phyloP scores from a whole-genome alignment of 208 protist species.

The Crithidia acanthocephali region DNA sequence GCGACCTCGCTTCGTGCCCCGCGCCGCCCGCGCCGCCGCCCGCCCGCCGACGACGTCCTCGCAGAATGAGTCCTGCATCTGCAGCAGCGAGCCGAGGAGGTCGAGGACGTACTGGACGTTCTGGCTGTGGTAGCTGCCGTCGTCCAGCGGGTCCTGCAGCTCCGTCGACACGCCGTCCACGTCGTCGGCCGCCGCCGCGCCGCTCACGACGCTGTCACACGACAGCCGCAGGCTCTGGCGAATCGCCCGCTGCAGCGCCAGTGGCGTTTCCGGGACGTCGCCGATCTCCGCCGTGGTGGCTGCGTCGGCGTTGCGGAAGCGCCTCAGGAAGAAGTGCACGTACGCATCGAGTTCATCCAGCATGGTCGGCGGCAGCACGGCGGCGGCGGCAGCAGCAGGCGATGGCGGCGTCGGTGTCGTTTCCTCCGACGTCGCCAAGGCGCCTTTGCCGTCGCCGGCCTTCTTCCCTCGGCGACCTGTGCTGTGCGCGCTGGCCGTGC shows the following conservation, averaged over 20 bases:
- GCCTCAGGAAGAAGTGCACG: slow-evolving; percentile 37
- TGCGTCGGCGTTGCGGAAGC: slow-evolving; percentile 25
- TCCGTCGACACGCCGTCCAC: slow-evolving; percentile 16
- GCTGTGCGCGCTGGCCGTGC: slow-evolving; percentile 1
- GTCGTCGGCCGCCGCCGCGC: slow-evolving; percentile 3
- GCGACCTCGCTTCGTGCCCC: background rate
- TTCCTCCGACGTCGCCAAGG: background rate
- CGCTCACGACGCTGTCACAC: background rate
- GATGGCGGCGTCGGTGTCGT: background rate
- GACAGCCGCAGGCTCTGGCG: slow-evolving; percentile 24
- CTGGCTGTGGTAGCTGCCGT: slow-evolving; percentile 60
- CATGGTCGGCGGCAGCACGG: slow-evolving; percentile 20
- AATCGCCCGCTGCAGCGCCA: slow-evolving; percentile 32
- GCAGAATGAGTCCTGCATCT: slow-evolving; percentile 30
- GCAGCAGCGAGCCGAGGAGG: slow-evolving; percentile 53
- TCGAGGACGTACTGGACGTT: slow-evolving; percentile 74
- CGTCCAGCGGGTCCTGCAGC: slow-evolving; percentile 46
- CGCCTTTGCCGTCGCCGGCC: background rate
- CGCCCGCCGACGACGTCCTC: slow-evolving; percentile 16
- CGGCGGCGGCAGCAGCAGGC: background rate
- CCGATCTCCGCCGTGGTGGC: slow-evolving; percentile 20
- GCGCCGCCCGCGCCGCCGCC: background rate
- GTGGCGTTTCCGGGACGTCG: slow-evolving; percentile 25
- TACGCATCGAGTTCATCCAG: slow-evolving; percentile 31
- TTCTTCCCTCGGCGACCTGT: slow-evolving; percentile 10